These are phyloP conservation scores for Primulina eburnea DNA, from an alignment of 257 asterid species.

Conservation along the genomic window DNA sequence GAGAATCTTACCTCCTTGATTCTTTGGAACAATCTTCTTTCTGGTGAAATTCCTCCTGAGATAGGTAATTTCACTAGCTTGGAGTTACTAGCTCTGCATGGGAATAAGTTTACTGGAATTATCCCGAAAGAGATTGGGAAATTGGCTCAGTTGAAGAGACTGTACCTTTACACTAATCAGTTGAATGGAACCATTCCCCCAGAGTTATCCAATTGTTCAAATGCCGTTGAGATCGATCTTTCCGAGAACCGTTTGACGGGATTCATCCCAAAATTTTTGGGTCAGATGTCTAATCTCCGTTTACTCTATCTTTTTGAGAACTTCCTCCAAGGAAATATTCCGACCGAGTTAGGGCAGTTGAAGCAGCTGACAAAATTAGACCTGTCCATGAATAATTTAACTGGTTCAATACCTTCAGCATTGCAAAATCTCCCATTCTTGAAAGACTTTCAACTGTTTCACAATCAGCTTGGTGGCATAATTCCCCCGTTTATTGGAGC, in stretches of 20 bases:
- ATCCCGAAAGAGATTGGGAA: conserved; percentile 70
- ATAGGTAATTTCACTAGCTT: conserved; percentile 66
- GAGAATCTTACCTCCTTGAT: conserved; percentile 46
- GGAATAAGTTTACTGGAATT: conserved; percentile 55
- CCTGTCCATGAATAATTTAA: conserved; percentile 68
- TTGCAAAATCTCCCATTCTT: conserved; percentile 58
- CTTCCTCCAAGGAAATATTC: conserved; percentile 57
- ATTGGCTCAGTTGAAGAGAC: conserved; percentile 37
- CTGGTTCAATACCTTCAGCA: conserved; percentile 65
- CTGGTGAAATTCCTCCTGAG: conserved; percentile 67
- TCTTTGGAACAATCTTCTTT: conserved; percentile 61
- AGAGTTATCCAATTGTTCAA: conserved; percentile 57
- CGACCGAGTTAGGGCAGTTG: conserved; percentile 55
- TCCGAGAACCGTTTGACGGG: conserved; percentile 73
- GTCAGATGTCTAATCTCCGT: conserved; percentile 42
- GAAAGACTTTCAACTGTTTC: conserved; percentile 66
- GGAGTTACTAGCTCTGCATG: conserved; percentile 64
- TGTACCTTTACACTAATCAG: conserved; percentile 66
- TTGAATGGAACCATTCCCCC: conserved; percentile 69
- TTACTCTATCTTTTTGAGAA: conserved; percentile 79
- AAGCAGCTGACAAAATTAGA: conserved; percentile 50
- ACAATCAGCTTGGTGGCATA: conserved; percentile 58
- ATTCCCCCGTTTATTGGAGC: conserved; percentile 71
- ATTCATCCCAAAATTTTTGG: conserved; percentile 49
- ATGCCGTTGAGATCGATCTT: conserved; percentile 69